Evolutionary conservation across 139 green algal species (phyloP).

Genomic region (Tetraselmis striata): DNA sequence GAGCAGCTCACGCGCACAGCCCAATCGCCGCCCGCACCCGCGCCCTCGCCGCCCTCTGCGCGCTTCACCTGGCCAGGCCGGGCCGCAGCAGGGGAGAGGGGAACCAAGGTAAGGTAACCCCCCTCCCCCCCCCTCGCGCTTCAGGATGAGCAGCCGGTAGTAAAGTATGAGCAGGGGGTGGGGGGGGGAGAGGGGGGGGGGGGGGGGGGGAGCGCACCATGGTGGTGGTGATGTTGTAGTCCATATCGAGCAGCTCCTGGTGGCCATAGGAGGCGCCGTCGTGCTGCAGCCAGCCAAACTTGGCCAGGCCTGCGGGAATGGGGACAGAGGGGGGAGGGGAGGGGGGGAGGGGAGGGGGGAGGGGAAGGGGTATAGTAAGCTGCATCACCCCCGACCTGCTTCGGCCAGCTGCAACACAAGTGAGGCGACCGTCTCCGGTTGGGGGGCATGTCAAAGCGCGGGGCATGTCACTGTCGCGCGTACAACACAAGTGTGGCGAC

Average conservation of each 20-base stretch:
- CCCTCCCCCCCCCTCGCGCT: too few relatives aligned
- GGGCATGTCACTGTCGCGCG: too few relatives aligned
- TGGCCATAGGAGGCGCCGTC: constrained; percentile 72
- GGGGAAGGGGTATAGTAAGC: too few relatives aligned
- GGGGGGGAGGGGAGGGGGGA: not conserved
- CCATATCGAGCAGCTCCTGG: constrained; percentile 60
- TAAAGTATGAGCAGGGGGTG: too few relatives aligned
- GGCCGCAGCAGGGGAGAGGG: too few relatives aligned
- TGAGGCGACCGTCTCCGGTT: too few relatives aligned
- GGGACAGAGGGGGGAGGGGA: not conserved
- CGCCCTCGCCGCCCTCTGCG: constrained; percentile 6
- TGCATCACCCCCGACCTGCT: too few relatives aligned
- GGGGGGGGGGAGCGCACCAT: constrained; percentile 22
- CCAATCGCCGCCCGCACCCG: constrained; percentile 48
- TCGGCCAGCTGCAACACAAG: too few relatives aligned
- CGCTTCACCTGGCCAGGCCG: constrained; percentile 13
- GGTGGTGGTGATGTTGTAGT: constrained; percentile 51
- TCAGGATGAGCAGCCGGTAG: too few relatives aligned
- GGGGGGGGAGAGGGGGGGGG: not conserved
- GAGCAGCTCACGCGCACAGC: constrained; percentile 23
- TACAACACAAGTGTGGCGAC: too few relatives aligned
- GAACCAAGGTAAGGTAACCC: too few relatives aligned
- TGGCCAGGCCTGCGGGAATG: constrained; percentile 29
- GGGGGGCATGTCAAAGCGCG: too few relatives aligned
- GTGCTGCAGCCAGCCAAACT: constrained; percentile 76